Evolutionary conservation across 768 basidiomycete species (phyloP), one percentile per base, ranked within the genome.

Genomic region (Boletus coccyginus): DNA sequence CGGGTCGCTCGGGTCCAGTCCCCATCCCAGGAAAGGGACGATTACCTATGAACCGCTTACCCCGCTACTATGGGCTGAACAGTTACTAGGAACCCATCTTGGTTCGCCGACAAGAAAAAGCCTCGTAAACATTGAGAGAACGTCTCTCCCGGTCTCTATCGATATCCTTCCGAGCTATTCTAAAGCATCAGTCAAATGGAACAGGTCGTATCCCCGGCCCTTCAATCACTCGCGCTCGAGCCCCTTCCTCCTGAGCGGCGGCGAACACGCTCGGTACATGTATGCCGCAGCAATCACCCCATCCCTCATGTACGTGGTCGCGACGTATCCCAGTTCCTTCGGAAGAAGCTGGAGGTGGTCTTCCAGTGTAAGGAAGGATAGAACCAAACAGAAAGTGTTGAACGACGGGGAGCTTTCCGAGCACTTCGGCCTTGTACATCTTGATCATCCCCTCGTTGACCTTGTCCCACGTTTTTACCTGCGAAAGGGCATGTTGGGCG

Each of bases 351-450:
- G 79, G 77, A 5, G 72, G 75, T 1, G 76, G 67, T 7, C 86
- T 83, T 0, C 87, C 90, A 17, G 85, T 82, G 67, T 86, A 92
- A 0, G 78, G 69, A 3, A 89, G 81, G 61, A 97, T 76, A 2
- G 86, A 86, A 7, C 97, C 96, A 63, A 98, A 98, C 44, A 95
- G 78, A 71, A 98, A 95, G 73, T 99, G 97, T 72, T 98, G 96
- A 38, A 92, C 83, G 53, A 99, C 94, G 2, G 97, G 96, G 3
- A 98, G 85, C 66, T 98, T 98, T 56, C 88, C 90, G 12, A 98
- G 79, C 0, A 99, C 96, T 71, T 99, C 95, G 38, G 93, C 95
- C 43, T 80, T 79, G 75, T 95, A 98, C 96, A 99, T 98, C 72
- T 98, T 99, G 73, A 91, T 80, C 93, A 99, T 97, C 5, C 96